A percentile compares a stretch with the other conserved stretches of the same genome.
Evolutionary conservation across 129 eudicot genomes (phyloP).

Genomic region (Pseudognaphalium luteoalbum): DNA sequence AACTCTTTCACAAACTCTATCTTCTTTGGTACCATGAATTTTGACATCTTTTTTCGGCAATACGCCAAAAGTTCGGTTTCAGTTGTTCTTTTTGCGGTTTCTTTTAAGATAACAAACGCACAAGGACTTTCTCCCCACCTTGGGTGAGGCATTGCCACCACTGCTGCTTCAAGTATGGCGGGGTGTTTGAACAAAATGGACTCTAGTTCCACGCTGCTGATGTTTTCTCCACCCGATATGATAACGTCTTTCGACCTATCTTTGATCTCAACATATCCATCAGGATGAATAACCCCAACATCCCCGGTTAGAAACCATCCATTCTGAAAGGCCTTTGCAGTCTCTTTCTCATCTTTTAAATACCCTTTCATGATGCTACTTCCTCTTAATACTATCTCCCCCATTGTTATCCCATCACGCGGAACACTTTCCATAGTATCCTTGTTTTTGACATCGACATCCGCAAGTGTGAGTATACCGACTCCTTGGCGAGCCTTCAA

Average conservation of each 20-base stretch:
- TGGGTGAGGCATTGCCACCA: constrained; percentile 64
- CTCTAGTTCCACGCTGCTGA: constrained; percentile 63
- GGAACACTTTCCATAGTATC: constrained; percentile 51
- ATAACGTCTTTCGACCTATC: constrained; percentile 60
- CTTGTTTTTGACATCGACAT: constrained; percentile 42
- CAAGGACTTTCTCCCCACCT: constrained; percentile 65
- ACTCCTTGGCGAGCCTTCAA: constrained; percentile 61
- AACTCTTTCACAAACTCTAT: constrained; percentile 43
- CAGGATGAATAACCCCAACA: constrained; percentile 55
- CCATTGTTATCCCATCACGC: constrained; percentile 48
- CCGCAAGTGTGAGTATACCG: constrained; percentile 40
- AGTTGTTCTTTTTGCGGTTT: background rate
- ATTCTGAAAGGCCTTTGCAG: constrained; percentile 34
- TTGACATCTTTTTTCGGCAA: constrained; percentile 49
- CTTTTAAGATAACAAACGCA: constrained; percentile 44
- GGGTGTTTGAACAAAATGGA: constrained; percentile 43
- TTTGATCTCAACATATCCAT: constrained; percentile 65
- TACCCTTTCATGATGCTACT: constrained; percentile 59
- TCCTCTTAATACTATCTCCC: constrained; percentile 49
- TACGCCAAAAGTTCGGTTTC: constrained; percentile 42
- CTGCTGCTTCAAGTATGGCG: constrained; percentile 50
- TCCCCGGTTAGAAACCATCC: constrained; percentile 63
- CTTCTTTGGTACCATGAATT: constrained; percentile 54
- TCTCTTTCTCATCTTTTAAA: constrained; percentile 47
- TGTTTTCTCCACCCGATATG: constrained; percentile 63